phyloP scores from a whole-genome alignment of 1,284 basidiomycete species.

The Athelia psychrophila region DNA sequence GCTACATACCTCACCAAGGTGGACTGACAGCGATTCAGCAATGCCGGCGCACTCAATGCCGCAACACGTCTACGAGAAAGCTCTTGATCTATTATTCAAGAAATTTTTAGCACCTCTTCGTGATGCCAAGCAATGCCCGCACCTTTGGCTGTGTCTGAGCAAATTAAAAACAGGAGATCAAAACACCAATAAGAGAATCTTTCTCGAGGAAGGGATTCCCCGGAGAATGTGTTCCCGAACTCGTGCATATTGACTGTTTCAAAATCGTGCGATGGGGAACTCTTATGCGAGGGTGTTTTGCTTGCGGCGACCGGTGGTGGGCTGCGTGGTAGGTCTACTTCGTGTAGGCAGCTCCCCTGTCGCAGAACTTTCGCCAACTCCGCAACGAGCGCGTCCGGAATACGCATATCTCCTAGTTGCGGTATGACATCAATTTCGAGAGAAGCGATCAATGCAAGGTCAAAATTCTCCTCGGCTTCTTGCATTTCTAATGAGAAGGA shows the following conservation, averaged over 20 bases:
- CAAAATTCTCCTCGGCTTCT: conserved; percentile 85
- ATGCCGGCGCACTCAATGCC: conserved; percentile 61
- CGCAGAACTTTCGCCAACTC: conserved; percentile 74
- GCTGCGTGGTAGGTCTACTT: conserved; percentile 19
- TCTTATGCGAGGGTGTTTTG: too few relatives aligned
- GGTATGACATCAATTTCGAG: conserved; percentile 82
- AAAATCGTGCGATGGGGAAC: conserved; percentile 24
- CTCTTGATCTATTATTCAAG: conserved; percentile 48
- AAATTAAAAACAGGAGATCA: conserved; percentile 82
- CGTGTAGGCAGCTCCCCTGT: conserved; percentile 74
- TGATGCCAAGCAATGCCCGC: neutral
- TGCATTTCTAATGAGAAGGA: conserved; percentile 59
- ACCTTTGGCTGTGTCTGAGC: conserved; percentile 65
- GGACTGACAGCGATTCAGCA: conserved; percentile 72
- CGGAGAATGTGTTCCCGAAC: conserved; percentile 61
- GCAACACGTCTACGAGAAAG: conserved; percentile 63
- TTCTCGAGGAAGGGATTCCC: conserved; percentile 66
- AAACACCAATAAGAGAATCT: conserved; percentile 94
- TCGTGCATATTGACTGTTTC: conserved; percentile 35
- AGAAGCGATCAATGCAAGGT: conserved; percentile 76
- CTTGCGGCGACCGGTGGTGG: too few relatives aligned
- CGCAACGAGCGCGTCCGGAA: conserved; percentile 73
- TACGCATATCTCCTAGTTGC: conserved; percentile 61
- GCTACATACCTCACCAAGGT: conserved; percentile 75
- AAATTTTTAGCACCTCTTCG: neutral